Evolutionary conservation across 108 stramenopile genomes (phyloP), one percentile per base, ranked within the genome.

Genomic region (Discostella stelligeroides): DNA sequence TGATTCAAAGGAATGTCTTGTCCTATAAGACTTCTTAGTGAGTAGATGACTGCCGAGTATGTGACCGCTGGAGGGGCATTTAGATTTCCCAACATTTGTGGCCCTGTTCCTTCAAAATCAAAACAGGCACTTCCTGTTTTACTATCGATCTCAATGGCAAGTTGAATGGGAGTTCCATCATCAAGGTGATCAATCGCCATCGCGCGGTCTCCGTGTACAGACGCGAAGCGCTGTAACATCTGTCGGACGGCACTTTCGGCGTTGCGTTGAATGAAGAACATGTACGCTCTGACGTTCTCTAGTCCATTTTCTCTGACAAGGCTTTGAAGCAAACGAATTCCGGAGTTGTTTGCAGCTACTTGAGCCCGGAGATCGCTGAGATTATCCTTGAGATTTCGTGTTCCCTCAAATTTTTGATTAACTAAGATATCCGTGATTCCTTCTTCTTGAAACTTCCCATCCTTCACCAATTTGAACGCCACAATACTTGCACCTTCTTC

Each of bases 11-110:
- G 99, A 63, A 99, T 97, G 60, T 96, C 94, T 34, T 87, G 78
- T 8, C 83, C 92, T 21, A 98, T 94, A 23, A 99, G 72, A 55
- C 95, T 97, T 17, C 98, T 88, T 7, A 99, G 82, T 42, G 91
- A 90, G 83, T 98, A 99, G 66, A 99, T 99, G 11, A 98, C 96
- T 25, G 99, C 99, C 5, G 92, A 92, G 58, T 96, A 93, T 12
- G 98, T 98, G 25, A 99, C 98, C 2, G 99, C 96, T n/a, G 99
- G 98, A 11, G 99, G 99, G 0, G 98, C 97, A 63, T 99, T 99
- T 68, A 92, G 78, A 79, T 99, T 99, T 23, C 95, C 97, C 8
- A 88, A 68, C 20, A 98, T 96, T 72, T 99, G 96, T 14, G 92
- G 95, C 0, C 95, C 96, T 18, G 99, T 98, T n/a, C 98, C 99